Base-by-base conservation (phyloP, 257 asterid species). In the Capsicum rhomboideum region DNA sequence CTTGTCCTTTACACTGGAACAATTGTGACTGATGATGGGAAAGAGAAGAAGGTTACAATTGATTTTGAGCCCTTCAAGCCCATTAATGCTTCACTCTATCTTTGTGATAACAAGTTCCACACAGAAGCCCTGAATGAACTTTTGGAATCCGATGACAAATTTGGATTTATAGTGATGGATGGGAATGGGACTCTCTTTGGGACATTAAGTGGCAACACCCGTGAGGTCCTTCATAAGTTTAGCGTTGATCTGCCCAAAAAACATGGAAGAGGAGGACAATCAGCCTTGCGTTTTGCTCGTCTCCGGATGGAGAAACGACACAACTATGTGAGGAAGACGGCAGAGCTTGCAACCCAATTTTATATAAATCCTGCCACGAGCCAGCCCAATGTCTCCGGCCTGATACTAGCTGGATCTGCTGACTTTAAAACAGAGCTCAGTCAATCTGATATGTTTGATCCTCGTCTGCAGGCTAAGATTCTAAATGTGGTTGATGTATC, bases 221-320 rank as follows among this genome's bases (percentile, higher is more conserved):
- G 85, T 0, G 85, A 83, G 75, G 85, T 83, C 52, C 85, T 83
- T 74, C 85, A 83, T 66, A 83, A 83, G 13, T 83, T 83, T 42
- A 50, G 74, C 10, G 85, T 83, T 12, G 85, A 83, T 66, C 75
- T 83, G 66, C 85, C 85, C 12, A 83, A 83, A 52, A 83, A 83
- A n/a, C 85, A 83, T 2, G 85, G 85, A 56, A 83, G 85, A 74
- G 85, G 85, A 74, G 85, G 85, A 34, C 85, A 83, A 59, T 83
- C 85, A 23, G 85, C 85, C 59, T 61, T 83, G 67, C 82, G 85
- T 29, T 83, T 83, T 28, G 85, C 85, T 21, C 85, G 85, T 83
- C 77, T 83, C 50, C 77, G 85, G 9, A 83, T 83, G 85, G 85
- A 83, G 78, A 83, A 83, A 31, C 85, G 85, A 46, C 85, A 83